A percentile compares a stretch with the other conserved stretches of the same genome.
phyloP scores from a whole-genome alignment of 441 rosid species.

The Arabidopsis hybrid region DNA sequence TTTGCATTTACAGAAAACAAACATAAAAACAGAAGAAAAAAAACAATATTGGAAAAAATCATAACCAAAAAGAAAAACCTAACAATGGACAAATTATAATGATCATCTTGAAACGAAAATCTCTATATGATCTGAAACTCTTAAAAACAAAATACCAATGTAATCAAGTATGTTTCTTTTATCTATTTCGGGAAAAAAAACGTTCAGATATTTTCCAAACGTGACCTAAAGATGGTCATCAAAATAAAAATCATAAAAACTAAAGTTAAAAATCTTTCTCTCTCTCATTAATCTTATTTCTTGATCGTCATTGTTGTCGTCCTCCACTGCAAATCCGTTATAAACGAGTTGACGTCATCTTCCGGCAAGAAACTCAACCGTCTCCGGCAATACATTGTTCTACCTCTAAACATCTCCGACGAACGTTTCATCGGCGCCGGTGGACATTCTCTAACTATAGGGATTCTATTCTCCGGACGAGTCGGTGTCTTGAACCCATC shows the following conservation, averaged over 20 bases:
- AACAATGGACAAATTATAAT: slow-evolving; percentile 7
- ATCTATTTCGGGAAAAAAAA: slow-evolving; percentile 8
- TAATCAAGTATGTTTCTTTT: not conserved
- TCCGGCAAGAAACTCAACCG: slow-evolving; percentile 35
- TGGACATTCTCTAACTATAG: slow-evolving; percentile 40
- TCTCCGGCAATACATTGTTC: slow-evolving; percentile 36
- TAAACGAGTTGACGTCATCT: slow-evolving; percentile 11
- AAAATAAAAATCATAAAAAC: slow-evolving; percentile 18
- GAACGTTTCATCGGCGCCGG: slow-evolving; percentile 37
- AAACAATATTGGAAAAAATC: not conserved
- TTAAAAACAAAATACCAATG: slow-evolving; percentile 20
- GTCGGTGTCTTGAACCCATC: slow-evolving; percentile 45
- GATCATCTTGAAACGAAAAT: slow-evolving; percentile 22
- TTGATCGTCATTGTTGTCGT: slow-evolving; percentile 41
- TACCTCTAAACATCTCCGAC: slow-evolving; percentile 17
- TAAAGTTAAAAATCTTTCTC: not conserved
- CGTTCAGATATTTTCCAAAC: slow-evolving; percentile 45
- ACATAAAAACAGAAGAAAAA: too few species aligned
- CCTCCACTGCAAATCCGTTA: slow-evolving; percentile 40
- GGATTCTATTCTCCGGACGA: slow-evolving; percentile 43
- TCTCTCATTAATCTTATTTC: slow-evolving; percentile 9
- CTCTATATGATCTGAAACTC: slow-evolving; percentile 24
- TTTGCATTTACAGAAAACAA: not conserved
- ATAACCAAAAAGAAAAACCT: not conserved
- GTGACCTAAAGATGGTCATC: slow-evolving; percentile 34